A percentile compares a stretch with the other conserved stretches of the same genome.
Conservation (phyloP, 331 rosid species). For the Quercus lobata region DNA sequence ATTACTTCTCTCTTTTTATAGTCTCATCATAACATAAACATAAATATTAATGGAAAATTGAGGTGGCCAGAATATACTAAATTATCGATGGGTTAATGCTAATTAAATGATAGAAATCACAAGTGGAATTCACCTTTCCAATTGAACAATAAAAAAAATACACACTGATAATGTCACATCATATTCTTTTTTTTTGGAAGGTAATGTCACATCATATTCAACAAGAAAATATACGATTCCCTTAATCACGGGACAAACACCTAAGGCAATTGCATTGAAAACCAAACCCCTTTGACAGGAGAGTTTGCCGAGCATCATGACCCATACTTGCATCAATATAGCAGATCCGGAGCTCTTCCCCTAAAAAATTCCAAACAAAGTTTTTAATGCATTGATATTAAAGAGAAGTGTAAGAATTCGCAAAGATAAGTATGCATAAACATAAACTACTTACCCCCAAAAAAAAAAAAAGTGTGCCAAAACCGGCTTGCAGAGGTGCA, state of each 20-base stretch:
- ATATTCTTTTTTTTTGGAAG: too few species aligned
- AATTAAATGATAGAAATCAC: not conserved
- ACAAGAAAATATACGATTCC: not conserved
- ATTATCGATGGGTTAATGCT: too few species aligned
- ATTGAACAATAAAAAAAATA: not conserved
- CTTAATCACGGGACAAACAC: slow-evolving; percentile 61
- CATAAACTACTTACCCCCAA: too few species aligned
- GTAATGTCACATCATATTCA: not conserved
- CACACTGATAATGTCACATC: not conserved
- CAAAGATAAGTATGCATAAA: not conserved
- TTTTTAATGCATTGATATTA: not conserved
- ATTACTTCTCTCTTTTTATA: too few species aligned
- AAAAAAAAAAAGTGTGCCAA: too few species aligned
- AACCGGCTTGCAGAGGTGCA: not conserved
- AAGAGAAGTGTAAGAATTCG: not conserved
- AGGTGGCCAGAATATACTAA: too few species aligned
- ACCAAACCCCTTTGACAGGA: slow-evolving; percentile 70
- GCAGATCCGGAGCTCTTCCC: slow-evolving; percentile 93
- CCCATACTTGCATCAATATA: slow-evolving; percentile 84
- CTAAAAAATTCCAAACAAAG: slow-evolving; percentile 34
- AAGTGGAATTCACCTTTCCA: not conserved
- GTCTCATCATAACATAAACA: too few species aligned
- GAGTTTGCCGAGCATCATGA: slow-evolving; percentile 56
- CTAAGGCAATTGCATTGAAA: slow-evolving; percentile 72
- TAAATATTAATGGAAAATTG: too few species aligned